Conservation (phyloP, 768 basidiomycete species). For the Boletus tylopilopsis region DNA sequence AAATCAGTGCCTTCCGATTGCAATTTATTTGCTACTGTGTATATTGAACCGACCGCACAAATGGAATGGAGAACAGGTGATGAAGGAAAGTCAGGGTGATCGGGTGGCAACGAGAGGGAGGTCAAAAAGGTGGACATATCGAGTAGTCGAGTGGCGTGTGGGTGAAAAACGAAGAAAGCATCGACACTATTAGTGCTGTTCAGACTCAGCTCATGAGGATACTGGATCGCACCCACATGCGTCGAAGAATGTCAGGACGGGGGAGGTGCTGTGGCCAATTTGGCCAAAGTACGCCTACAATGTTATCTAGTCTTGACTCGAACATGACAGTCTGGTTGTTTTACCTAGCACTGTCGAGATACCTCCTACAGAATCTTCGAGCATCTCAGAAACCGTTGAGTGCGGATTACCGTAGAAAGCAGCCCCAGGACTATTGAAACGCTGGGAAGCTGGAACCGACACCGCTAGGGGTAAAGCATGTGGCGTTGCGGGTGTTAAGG, state of each 20-base stretch:
- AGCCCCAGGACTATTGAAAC: neutral
- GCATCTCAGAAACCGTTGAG: neutral
- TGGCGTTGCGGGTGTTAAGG: neutral
- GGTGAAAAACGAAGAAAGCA: slow-evolving; percentile 75
- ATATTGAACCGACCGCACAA: slow-evolving; percentile 74
- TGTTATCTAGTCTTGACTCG: neutral
- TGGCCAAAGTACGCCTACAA: slow-evolving; percentile 23
- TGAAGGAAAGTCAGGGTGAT: slow-evolving; percentile 70
- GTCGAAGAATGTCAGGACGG: slow-evolving; percentile 55
- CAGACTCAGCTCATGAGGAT: neutral
- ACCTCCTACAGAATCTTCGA: neutral
- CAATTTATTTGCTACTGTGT: slow-evolving; percentile 53
- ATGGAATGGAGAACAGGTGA: slow-evolving; percentile 78
- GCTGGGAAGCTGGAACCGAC: neutral
- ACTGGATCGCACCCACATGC: slow-evolving; percentile 46
- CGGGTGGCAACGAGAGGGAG: slow-evolving; percentile 59
- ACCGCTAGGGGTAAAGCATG: neutral
- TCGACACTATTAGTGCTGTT: slow-evolving; percentile 48
- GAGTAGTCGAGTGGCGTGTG: slow-evolving; percentile 67
- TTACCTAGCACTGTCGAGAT: slow-evolving; percentile 6
- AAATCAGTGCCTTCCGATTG: slow-evolving; percentile 35
- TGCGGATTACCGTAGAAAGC: neutral
- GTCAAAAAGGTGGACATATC: slow-evolving; percentile 64
- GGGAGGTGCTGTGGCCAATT: slow-evolving; percentile 64
- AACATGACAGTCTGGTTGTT: neutral